A percentile compares a stretch with the other conserved stretches of the same genome.
These are phyloP conservation scores for Orobanche coerulescens DNA, from an alignment of 257 asterid genomes.

Conservation along the genomic window DNA sequence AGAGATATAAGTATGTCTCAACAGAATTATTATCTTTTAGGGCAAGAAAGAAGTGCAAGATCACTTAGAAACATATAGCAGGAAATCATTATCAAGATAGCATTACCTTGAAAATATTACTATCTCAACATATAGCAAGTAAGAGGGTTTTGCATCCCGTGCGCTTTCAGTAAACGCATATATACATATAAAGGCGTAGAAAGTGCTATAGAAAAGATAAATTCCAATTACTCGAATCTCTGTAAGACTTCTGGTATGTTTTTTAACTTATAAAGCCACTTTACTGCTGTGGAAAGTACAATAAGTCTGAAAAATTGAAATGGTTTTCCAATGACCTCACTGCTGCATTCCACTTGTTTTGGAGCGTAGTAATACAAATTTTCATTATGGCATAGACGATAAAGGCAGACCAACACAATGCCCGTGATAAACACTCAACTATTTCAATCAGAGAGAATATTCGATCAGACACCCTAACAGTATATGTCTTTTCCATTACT, in stretches of 20 bases:
- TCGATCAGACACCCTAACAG: neutral
- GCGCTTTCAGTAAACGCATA: neutral
- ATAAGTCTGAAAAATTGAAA: neutral
- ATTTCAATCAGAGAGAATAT: neutral
- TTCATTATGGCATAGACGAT: neutral
- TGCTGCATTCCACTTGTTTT: neutral
- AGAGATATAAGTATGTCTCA: neutral
- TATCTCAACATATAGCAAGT: neutral
- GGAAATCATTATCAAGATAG: constrained; percentile 3
- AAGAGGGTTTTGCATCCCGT: neutral
- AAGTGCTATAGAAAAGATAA: constrained; percentile 7
- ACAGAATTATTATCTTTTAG: neutral
- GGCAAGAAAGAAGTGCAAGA: constrained; percentile 6
- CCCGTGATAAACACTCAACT: neutral
- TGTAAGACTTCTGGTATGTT: neutral
- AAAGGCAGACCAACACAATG: neutral
- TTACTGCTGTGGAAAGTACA: neutral
- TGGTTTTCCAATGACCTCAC: neutral
- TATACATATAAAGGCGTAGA: neutral
- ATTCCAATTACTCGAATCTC: neutral
- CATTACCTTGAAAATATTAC: neutral
- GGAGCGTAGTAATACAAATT: neutral
- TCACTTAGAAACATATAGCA: constrained; percentile 3
- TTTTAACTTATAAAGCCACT: neutral
- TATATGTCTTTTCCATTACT: neutral